Percentiles rank a stretch among this genome's conserved stretches.
Conservation (phyloP, 805 yeast genomes). For the Millerozyma acaciae region DNA sequence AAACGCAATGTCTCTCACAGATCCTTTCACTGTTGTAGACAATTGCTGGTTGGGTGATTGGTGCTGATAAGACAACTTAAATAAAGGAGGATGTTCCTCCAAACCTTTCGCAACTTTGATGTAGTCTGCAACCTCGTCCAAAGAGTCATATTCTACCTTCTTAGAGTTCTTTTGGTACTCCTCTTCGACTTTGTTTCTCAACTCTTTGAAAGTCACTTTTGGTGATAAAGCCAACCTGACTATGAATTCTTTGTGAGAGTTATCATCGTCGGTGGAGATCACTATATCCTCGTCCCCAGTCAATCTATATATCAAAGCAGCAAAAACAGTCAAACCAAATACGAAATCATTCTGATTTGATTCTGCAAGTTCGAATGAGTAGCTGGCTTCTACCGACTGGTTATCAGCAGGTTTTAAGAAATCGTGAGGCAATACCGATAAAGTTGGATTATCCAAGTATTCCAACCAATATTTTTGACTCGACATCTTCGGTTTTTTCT, state of each 20-base stretch:
- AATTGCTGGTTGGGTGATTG: conserved; percentile 36
- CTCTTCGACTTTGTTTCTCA: conserved; percentile 43
- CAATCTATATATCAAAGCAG: conserved; percentile 67
- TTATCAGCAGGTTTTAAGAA: conserved; percentile 72
- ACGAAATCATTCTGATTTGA: conserved; percentile 32
- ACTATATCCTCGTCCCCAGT: conserved; percentile 94
- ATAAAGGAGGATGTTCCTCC: conserved; percentile 60
- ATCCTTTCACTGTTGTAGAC: conserved; percentile 47
- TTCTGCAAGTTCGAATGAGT: conserved; percentile 15
- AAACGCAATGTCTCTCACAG: conserved; percentile 62
- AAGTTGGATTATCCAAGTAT: conserved; percentile 71
- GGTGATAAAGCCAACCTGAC: conserved; percentile 61
- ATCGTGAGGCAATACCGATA: conserved; percentile 86
- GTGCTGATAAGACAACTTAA: conserved; percentile 57
- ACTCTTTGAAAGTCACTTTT: conserved; percentile 47
- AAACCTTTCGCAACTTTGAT: conserved; percentile 48
- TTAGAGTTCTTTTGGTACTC: conserved; percentile 34
- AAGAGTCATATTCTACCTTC: conserved; percentile 40
- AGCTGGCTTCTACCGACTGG: conserved; percentile 60
- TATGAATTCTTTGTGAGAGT: conserved; percentile 45
- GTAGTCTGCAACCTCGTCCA: conserved; percentile 52
- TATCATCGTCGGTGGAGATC: conserved; percentile 58
- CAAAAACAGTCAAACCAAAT: conserved; percentile 61
- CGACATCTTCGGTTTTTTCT: conserved; percentile 17
- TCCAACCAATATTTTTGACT: conserved; percentile 51